phyloP scores from a whole-genome alignment of 2,329 filamentous ascomycete genomes.

The Ophiocordyceps camponoti-saundersi region DNA sequence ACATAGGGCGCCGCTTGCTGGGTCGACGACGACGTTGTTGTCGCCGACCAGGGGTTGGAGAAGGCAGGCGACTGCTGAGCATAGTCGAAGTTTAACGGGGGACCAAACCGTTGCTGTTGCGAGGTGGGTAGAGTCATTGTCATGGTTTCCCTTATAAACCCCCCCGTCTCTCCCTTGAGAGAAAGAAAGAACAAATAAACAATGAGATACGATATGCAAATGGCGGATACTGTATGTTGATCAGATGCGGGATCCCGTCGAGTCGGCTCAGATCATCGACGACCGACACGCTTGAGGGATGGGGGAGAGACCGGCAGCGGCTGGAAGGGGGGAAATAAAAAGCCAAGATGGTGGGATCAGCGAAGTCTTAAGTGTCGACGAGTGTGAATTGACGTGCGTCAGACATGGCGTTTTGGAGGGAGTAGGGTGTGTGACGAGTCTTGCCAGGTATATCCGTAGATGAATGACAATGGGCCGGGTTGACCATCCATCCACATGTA shows the following conservation, averaged over 20 bases:
- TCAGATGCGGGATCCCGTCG: conserved; percentile 32
- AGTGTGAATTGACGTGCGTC: conserved; percentile 21
- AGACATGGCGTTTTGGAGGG: conserved; percentile 7
- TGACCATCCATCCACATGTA: no score
- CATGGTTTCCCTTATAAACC: conserved; percentile 32
- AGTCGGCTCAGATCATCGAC: conserved; percentile 16
- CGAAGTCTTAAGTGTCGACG: conserved; percentile 39
- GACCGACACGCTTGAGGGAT: not conserved
- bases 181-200: no score
- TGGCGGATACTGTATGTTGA: conserved; percentile 23
- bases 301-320: no score
- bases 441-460: not conserved
- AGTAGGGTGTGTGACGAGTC: conserved; percentile 21
- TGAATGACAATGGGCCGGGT: conserved; percentile 24
- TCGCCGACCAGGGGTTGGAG: conserved; percentile 56
- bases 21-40: conserved; percentile 39
- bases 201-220: not conserved
- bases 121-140: conserved; percentile 90
- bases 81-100: conserved; percentile 65
- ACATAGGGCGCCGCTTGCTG: conserved; percentile 38
- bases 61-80: conserved; percentile 50
- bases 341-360: conserved; percentile 32
- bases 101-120: conserved; percentile 57
- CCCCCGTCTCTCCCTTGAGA: not conserved
- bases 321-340: conserved; percentile 11